Evolutionary conservation across 1,284 basidiomycete genomes (phyloP).

Genomic region (Cutaneotrichosporon spelunceum): DNA sequence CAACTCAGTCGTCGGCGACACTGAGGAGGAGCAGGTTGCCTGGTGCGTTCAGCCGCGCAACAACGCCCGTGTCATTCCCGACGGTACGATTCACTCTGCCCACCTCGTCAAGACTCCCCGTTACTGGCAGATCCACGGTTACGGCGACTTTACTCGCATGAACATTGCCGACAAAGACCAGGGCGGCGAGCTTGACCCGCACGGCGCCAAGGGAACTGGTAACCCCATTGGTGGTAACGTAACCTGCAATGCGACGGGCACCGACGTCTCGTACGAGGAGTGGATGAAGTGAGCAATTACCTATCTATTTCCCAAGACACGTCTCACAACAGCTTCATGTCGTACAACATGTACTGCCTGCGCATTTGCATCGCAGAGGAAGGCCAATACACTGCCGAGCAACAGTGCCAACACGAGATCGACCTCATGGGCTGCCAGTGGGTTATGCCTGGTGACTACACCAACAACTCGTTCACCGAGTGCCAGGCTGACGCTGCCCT

Average conservation of each 20-base stretch:
- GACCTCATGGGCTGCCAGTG: conserved; percentile 53
- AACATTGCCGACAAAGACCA: conserved; percentile 52
- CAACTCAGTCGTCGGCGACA: conserved; percentile 54
- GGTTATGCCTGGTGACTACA: conserved; percentile 54
- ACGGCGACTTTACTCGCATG: conserved; percentile 53
- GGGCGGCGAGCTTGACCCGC: conserved; percentile 56
- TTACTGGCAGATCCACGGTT: conserved; percentile 55
- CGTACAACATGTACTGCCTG: conserved; percentile 51
- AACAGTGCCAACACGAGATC: conserved; percentile 49
- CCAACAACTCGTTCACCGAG: conserved; percentile 51
- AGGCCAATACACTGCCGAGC: conserved; percentile 43
- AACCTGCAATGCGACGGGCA: conserved; percentile 54
- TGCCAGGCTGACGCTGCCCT: conserved; percentile 51
- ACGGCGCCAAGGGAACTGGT: conserved; percentile 53
- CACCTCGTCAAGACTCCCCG: conserved; percentile 56
- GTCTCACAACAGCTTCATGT: conserved; percentile 44
- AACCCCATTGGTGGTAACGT: conserved; percentile 58
- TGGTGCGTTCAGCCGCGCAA: conserved; percentile 59
- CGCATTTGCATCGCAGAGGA: conserved; percentile 52
- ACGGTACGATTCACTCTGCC: conserved; percentile 54
- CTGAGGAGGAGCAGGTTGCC: conserved; percentile 56
- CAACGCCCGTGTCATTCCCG: conserved; percentile 56
- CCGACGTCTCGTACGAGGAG: conserved; percentile 56
- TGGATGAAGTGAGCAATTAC: conserved; percentile 52
- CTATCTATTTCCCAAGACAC: not conserved